These are phyloP conservation scores for Macrolepiota dolichaula DNA, from an alignment of 768 basidiomycete species.

Conservation along the genomic window DNA sequence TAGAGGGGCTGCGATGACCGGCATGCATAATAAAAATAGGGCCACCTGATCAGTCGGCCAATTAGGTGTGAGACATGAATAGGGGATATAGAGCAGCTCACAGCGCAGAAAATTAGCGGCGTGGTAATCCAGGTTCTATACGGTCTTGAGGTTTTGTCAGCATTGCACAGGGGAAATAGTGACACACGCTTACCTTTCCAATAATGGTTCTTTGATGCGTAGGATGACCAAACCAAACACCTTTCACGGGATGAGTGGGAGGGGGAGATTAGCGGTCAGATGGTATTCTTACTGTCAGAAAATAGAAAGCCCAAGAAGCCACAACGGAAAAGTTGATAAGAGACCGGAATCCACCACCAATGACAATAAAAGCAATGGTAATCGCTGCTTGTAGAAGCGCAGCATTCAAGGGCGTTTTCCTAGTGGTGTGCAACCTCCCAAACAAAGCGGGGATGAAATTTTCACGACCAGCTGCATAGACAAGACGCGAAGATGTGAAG, in stretches of 20 bases:
- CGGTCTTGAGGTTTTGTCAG: slow-evolving; percentile 49
- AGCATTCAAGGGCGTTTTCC: slow-evolving; percentile 88
- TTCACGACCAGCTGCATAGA: slow-evolving; percentile 87
- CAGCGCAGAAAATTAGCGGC: slow-evolving; percentile 85
- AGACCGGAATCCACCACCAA: slow-evolving; percentile 88
- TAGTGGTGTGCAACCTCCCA: slow-evolving; percentile 65
- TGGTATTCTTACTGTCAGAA: slow-evolving; percentile 61
- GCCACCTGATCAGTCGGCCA: slow-evolving; percentile 56
- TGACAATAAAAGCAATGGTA: slow-evolving; percentile 72
- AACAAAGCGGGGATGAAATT: slow-evolving; percentile 85
- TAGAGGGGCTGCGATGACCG: slow-evolving; percentile 86
- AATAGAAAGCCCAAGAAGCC: slow-evolving; percentile 85
- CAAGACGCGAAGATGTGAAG: slow-evolving; percentile 78
- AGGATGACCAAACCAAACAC: slow-evolving; percentile 87
- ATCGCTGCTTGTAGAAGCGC: slow-evolving; percentile 74
- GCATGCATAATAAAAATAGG: slow-evolving; percentile 90
- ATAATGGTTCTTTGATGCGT: slow-evolving; percentile 84
- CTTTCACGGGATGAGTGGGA: slow-evolving; percentile 29
- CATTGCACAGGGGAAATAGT: not conserved
- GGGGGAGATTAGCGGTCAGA: not conserved
- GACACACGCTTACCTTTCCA: slow-evolving; percentile 58
- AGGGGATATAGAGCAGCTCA: slow-evolving; percentile 30
- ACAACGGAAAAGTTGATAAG: slow-evolving; percentile 89
- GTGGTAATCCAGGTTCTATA: slow-evolving; percentile 92
- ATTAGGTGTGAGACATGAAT: not conserved